Percentiles rank a stretch among this genome's conserved stretches.
phyloP scores from a whole-genome alignment of 2,329 filamentous ascomycete species.

The Calcarisporium arbuscula region DNA sequence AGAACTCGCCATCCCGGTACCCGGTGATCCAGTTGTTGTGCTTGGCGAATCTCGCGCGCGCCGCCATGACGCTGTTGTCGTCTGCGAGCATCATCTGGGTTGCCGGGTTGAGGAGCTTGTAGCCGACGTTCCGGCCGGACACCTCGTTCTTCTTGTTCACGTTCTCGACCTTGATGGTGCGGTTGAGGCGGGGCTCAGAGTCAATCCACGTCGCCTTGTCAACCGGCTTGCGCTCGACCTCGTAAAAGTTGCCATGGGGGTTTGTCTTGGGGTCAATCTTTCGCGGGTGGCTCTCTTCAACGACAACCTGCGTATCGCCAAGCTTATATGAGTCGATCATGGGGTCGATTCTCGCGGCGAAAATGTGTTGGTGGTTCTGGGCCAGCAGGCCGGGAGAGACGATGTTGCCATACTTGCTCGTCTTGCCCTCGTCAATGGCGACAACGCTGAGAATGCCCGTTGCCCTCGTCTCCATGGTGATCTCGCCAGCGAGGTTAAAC shows the following conservation, averaged over 20 bases:
- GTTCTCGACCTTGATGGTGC: slow-evolving; percentile 44
- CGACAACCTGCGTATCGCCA: slow-evolving; percentile 43
- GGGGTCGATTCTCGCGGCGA: slow-evolving; percentile 58
- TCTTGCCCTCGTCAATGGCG: slow-evolving; percentile 50
- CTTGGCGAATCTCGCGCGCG: slow-evolving; percentile 37
- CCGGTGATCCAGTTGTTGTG: slow-evolving; percentile 45
- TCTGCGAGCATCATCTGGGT: slow-evolving; percentile 43
- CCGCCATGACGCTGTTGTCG: slow-evolving; percentile 33
- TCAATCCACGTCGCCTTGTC: slow-evolving; percentile 41
- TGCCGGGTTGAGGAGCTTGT: slow-evolving; percentile 39
- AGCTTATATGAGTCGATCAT: slow-evolving; percentile 45
- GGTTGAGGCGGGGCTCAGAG: slow-evolving; percentile 46
- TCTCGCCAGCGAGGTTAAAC: slow-evolving; percentile 56
- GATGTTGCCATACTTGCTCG: slow-evolving; percentile 50
- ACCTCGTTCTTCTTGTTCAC: slow-evolving; percentile 35
- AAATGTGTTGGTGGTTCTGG: slow-evolving; percentile 66
- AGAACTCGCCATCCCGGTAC: slow-evolving; percentile 42
- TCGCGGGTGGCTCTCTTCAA: slow-evolving; percentile 30
- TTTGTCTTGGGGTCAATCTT: slow-evolving; percentile 45
- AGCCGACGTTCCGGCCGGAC: slow-evolving; percentile 43
- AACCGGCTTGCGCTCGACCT: slow-evolving; percentile 42
- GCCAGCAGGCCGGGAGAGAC: slow-evolving; percentile 60
- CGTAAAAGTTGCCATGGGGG: slow-evolving; percentile 55
- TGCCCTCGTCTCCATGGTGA: slow-evolving; percentile 56
- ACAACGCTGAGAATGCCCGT: slow-evolving; percentile 60